These are phyloP conservation scores for Cutaneotrichosporon daszewskae DNA, from an alignment of 1,284 basidiomycete species.

Conservation along the genomic window DNA sequence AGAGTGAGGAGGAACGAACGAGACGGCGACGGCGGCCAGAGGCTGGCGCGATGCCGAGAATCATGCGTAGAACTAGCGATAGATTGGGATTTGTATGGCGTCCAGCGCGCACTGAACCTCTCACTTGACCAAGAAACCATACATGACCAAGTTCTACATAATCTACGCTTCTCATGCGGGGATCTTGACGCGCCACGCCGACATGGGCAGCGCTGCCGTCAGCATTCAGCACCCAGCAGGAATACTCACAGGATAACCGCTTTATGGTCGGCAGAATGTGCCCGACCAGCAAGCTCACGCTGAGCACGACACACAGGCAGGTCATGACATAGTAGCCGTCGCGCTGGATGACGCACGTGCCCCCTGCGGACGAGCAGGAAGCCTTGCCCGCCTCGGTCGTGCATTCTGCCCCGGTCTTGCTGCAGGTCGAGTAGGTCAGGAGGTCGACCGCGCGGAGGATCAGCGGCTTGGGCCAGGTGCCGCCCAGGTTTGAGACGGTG, in stretches of 20 bases:
- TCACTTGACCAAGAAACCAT: no score
- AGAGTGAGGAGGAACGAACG: no score
- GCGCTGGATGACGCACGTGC: constrained; percentile 71
- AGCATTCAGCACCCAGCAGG: constrained; percentile 1
- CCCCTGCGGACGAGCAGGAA: constrained; percentile 67
- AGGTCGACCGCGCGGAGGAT: constrained; percentile 66
- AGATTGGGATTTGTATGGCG: no score
- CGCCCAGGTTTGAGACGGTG: constrained; percentile 94
- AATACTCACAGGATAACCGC: constrained; percentile 69
- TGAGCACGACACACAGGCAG: constrained; percentile 68
- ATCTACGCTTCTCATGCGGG: no score
- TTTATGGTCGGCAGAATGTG: constrained; percentile 81
- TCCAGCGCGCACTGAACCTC: no score
- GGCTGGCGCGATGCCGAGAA: no score
- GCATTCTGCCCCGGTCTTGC: constrained; percentile 64
- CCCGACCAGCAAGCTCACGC: constrained; percentile 62
- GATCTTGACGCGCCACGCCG: constrained; percentile 46
- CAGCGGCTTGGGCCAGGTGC: constrained; percentile 75
- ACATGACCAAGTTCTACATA: no score
- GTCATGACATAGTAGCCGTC: constrained; percentile 93
- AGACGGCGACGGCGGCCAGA: no score
- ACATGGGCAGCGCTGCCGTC: constrained; percentile 37
- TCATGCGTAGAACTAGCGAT: no score
- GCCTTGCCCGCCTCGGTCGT: constrained; percentile 83
- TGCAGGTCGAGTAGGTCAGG: constrained; percentile 76